Conservation (phyloP, 805 yeast species). For the Wilhelminamyces savonicus region DNA sequence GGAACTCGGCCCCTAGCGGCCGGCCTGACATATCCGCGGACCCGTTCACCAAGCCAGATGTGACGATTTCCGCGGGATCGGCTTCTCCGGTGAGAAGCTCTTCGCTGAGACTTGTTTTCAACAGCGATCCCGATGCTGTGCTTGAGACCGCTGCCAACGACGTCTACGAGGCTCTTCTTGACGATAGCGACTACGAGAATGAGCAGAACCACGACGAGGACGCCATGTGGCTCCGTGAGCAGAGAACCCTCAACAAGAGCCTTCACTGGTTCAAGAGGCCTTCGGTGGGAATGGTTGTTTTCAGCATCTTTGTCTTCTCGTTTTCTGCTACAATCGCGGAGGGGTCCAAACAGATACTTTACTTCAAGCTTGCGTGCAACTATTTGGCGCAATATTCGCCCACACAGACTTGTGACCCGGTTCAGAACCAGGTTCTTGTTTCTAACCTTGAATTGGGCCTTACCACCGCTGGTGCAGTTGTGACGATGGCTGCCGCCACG, state of each 20-base stretch:
- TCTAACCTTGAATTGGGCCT: slow-evolving; percentile 45
- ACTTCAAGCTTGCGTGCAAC: slow-evolving; percentile 24
- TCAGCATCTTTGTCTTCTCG: slow-evolving; percentile 35
- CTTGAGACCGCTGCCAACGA: slow-evolving; percentile 28
- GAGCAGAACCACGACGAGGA: slow-evolving; percentile 33
- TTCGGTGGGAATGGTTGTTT: slow-evolving; percentile 43
- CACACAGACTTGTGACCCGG: slow-evolving; percentile 21
- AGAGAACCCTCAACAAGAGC: slow-evolving; percentile 34
- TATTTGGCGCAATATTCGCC: slow-evolving; percentile 8
- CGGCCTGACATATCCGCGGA: no score
- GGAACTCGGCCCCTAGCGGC: no score
- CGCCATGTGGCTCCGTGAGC: slow-evolving; percentile 44
- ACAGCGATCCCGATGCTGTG: slow-evolving; percentile 7
- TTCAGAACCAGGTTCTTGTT: slow-evolving; percentile 29
- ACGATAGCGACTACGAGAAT: slow-evolving; percentile 24
- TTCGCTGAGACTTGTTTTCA: no score
- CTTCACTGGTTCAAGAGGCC: slow-evolving; percentile 55
- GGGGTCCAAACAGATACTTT: slow-evolving; percentile 35
- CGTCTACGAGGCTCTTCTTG: slow-evolving; percentile 35
- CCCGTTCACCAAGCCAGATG: no score
- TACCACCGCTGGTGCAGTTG: slow-evolving; percentile 35
- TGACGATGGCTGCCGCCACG: slow-evolving; percentile 50
- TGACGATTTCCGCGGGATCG: no score
- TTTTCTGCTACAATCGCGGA: slow-evolving; percentile 33
- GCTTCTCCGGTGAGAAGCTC: no score